A percentile compares a stretch with the other conserved stretches of the same genome.
Conservation (phyloP, 352 stramenopile genomes). For the Pythium phragmitis region DNA sequence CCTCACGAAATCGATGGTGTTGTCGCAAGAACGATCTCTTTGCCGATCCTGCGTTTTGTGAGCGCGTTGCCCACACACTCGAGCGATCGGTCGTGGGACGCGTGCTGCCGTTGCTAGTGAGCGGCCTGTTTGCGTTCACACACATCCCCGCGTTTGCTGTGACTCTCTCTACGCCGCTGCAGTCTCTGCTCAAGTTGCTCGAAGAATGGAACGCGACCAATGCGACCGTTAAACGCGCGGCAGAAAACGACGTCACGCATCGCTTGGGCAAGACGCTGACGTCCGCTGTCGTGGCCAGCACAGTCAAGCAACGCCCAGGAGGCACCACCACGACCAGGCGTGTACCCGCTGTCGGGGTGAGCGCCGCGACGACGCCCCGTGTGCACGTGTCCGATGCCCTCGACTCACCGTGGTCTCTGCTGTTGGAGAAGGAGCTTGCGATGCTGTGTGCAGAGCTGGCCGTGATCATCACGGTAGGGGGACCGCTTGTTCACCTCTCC, state of each 20-base stretch:
- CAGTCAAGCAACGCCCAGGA: not conserved
- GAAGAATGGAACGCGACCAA: constrained; percentile 23
- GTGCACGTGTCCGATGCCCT: constrained; percentile 14
- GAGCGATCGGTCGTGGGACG: constrained; percentile 18
- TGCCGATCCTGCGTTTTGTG: constrained; percentile 9
- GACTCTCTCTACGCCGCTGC: constrained; percentile 7
- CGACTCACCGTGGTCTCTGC: constrained; percentile 15
- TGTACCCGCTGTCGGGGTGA: not conserved
- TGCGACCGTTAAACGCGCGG: not conserved
- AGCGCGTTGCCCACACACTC: not conserved
- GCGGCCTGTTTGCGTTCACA: constrained; percentile 10
- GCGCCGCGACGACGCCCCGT: not conserved
- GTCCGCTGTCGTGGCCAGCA: not conserved
- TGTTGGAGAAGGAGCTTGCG: constrained; percentile 27
- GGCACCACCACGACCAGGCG: not conserved
- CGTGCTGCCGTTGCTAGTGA: constrained; percentile 17
- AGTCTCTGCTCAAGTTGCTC: constrained; percentile 9
- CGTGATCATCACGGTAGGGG: constrained; percentile 11
- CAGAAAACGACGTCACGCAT: constrained; percentile 8
- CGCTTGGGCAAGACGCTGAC: constrained; percentile 11
- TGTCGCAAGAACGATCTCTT: constrained; percentile 1
- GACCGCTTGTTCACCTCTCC: constrained; percentile 10
- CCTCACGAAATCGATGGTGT: not conserved
- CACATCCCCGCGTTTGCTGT: constrained; percentile 24
- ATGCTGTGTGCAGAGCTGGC: constrained; percentile 24